Evolutionary conservation across 2,329 filamentous ascomycete genomes (phyloP).

Genomic region (Fusarium kyushuense): DNA sequence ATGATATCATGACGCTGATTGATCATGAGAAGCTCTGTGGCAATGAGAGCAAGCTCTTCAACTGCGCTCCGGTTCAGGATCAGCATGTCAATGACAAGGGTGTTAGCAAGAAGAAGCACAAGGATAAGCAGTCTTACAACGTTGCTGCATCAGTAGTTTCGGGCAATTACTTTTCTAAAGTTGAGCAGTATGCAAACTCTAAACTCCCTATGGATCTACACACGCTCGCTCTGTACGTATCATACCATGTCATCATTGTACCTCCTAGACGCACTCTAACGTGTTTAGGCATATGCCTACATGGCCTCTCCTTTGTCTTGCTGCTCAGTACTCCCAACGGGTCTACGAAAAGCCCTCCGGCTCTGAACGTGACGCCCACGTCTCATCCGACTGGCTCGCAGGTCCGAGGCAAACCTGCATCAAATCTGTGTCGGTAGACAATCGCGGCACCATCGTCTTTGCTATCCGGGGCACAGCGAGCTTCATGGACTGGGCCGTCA

Average conservation of each 20-base stretch:
- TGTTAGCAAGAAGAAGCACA: conserved; percentile 33
- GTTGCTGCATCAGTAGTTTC: conserved; percentile 51
- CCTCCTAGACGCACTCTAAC: background rate
- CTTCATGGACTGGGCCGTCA: conserved; percentile 89
- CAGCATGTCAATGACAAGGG: conserved; percentile 18
- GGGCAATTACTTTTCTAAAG: conserved; percentile 77
- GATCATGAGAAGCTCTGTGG: conserved; percentile 70
- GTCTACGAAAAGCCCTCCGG: conserved; percentile 76
- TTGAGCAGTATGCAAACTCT: conserved; percentile 83
- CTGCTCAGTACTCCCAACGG: conserved; percentile 80
- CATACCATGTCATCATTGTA: conserved; percentile 24
- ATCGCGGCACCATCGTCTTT: conserved; percentile 83
- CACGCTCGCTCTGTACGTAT: conserved; percentile 72
- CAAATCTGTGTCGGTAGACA: conserved; percentile 82
- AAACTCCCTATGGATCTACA: conserved; percentile 75
- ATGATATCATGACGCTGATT: conserved; percentile 77
- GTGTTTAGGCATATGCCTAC: conserved; percentile 73
- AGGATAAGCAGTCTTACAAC: conserved; percentile 30
- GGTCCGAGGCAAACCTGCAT: conserved; percentile 90
- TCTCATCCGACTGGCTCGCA: conserved; percentile 76
- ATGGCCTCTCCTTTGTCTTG: conserved; percentile 81
- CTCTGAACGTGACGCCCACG: conserved; percentile 74
- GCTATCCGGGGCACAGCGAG: conserved; percentile 84
- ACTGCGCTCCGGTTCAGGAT: conserved; percentile 45
- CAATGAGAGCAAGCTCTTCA: conserved; percentile 66